These are phyloP conservation scores for Nannochloropsis salina DNA, from an alignment of 108 stramenopile genomes.

Conservation along the genomic window DNA sequence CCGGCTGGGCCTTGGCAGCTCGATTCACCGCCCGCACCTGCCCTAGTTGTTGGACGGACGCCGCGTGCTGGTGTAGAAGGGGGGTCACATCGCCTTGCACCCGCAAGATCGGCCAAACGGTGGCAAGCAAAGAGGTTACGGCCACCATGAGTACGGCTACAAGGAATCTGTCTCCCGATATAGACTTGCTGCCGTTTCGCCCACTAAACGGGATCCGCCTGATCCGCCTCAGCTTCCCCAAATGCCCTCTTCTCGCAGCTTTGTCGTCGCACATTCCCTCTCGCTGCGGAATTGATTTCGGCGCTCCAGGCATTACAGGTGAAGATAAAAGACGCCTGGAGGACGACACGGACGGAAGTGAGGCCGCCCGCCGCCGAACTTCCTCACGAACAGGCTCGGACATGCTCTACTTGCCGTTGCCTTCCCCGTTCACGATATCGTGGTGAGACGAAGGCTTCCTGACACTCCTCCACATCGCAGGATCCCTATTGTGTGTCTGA, in stretches of 20 bases:
- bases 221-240: too few species aligned
- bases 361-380: slow-evolving; percentile 10
- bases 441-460: too few species aligned
- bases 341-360: not conserved
- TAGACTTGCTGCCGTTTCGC: not conserved
- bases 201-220: too few species aligned
- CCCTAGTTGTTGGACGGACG: not conserved
- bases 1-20: too few species aligned
- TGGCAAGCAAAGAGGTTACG: not conserved
- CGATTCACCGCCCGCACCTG: not conserved
- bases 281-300: not conserved
- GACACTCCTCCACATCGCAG: too few species aligned
- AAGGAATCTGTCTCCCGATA: not conserved
- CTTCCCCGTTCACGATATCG: too few species aligned
- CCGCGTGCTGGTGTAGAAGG: not conserved
- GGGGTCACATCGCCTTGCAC: not conserved
- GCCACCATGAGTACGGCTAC: not conserved
- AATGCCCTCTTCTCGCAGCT: too few species aligned
- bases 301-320: not conserved
- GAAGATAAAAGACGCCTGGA: not conserved
- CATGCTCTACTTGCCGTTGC: too few species aligned
- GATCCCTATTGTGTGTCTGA: too few species aligned
- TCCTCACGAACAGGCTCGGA: not conserved
- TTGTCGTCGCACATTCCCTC: not conserved
- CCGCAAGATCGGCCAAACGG: not conserved